phyloP scores from a whole-genome alignment of 2,329 filamentous ascomycete genomes.

The Colletotrichum costaricense region DNA sequence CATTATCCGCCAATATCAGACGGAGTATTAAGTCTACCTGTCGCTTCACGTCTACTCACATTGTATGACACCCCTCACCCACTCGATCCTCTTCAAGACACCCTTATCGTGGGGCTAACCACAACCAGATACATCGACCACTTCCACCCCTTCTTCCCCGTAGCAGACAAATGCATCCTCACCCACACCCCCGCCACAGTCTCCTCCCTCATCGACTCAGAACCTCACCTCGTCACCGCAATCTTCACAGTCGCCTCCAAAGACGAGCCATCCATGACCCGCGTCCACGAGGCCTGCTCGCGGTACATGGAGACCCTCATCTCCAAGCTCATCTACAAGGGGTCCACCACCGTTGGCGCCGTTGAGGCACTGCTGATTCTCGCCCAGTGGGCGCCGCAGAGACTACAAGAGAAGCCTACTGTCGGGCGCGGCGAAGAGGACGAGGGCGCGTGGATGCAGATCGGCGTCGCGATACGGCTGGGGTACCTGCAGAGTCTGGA shows the following conservation, averaged over 20 bases:
- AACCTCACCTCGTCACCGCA: constrained; percentile 76
- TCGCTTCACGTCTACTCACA: constrained; percentile 19
- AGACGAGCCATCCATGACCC: constrained; percentile 72
- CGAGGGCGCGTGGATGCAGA: constrained; percentile 81
- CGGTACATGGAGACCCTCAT: constrained; percentile 78
- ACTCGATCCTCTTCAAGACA: constrained; percentile 35
- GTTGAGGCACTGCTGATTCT: constrained; percentile 77
- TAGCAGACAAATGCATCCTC: constrained; percentile 72
- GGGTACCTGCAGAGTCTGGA: constrained; percentile 79
- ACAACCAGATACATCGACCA: constrained; percentile 67
- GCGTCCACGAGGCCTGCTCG: constrained; percentile 74
- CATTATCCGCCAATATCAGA: constrained; percentile 48
- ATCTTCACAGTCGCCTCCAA: constrained; percentile 78
- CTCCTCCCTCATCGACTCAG: constrained; percentile 62
- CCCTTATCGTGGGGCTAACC: not conserved
- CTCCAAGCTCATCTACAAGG: constrained; percentile 73
- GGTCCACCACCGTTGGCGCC: constrained; percentile 75
- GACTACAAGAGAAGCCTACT: constrained; percentile 68
- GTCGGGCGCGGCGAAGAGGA: constrained; percentile 80
- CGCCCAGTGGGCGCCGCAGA: constrained; percentile 79
- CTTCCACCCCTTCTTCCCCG: constrained; percentile 77
- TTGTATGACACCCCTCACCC: constrained; percentile 37
- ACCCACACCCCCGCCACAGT: constrained; percentile 67
- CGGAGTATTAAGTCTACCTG: constrained; percentile 42
- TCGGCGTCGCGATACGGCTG: constrained; percentile 75